A percentile compares a stretch with the other conserved stretches of the same genome.
phyloP scores from a whole-genome alignment of 176 grass and related monocot genomes.

The Oryza punctata region DNA sequence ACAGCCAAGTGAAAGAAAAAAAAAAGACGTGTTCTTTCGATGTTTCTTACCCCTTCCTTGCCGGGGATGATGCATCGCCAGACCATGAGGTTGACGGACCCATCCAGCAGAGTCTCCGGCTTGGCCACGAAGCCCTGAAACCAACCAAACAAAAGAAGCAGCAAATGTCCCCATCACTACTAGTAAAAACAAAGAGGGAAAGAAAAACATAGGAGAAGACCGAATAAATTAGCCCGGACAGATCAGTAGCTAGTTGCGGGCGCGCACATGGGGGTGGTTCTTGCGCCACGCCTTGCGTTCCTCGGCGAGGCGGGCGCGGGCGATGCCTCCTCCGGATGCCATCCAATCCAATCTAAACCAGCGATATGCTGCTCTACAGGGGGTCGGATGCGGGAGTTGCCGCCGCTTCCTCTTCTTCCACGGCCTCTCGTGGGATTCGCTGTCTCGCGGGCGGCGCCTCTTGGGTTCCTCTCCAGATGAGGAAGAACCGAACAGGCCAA shows the following conservation, averaged over 20 bases:
- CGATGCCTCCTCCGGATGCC: slow-evolving; percentile 70
- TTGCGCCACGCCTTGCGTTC: slow-evolving; percentile 90
- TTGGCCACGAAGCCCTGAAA: slow-evolving; percentile 88
- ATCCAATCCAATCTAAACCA: slow-evolving; percentile 17
- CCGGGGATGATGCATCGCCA: slow-evolving; percentile 86
- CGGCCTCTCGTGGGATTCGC: background rate
- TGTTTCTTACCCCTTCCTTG: slow-evolving; percentile 69
- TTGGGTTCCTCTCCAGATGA: background rate
- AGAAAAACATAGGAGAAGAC: background rate
- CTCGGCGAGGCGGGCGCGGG: slow-evolving; percentile 72
- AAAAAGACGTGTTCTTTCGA: background rate
- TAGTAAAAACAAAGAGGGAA: background rate
- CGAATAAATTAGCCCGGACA: background rate
- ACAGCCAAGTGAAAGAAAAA: background rate
- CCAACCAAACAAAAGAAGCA: slow-evolving; percentile 12
- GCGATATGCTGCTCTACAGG: background rate
- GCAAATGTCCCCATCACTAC: background rate
- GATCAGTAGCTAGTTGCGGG: background rate
- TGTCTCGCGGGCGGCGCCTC: background rate
- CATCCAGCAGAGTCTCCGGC: slow-evolving; percentile 79
- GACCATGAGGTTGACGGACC: slow-evolving; percentile 78
- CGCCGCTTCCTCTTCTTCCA: background rate
- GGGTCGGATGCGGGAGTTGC: background rate
- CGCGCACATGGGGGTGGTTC: slow-evolving; percentile 73
- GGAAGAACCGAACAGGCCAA: too few relatives aligned